These are phyloP conservation scores for Cercospora sp. DNA, from an alignment of 2,329 filamentous ascomycete species.

Conservation along the genomic window DNA sequence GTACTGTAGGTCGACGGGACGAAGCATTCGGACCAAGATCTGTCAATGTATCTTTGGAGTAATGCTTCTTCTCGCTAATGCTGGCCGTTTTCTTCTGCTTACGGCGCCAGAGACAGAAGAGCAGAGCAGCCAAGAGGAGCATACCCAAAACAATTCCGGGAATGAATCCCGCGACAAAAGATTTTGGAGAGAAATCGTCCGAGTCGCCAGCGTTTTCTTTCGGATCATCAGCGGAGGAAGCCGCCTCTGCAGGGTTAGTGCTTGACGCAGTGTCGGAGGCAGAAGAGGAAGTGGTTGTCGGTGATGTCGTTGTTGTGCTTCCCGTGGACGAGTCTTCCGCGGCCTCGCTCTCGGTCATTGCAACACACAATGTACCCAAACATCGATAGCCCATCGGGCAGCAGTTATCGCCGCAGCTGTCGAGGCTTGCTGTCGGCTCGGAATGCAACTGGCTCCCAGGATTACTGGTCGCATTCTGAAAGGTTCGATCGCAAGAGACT, in stretches of 20 bases:
- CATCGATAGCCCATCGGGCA: conserved; percentile 75
- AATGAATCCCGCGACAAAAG: conserved; percentile 41
- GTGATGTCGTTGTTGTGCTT: conserved; percentile 14
- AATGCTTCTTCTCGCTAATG: conserved; percentile 31
- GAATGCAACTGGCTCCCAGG: conserved; percentile 67
- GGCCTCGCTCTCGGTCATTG: conserved; percentile 28
- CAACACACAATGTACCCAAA: conserved; percentile 59
- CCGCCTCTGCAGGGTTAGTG: conserved; percentile 42
- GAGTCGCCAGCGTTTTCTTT: conserved; percentile 14
- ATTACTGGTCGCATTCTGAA: conserved; percentile 60
- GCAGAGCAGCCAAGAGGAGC: conserved; percentile 29
- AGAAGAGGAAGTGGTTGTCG: background rate
- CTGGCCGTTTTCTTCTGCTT: conserved; percentile 19
- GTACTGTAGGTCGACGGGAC: conserved; percentile 30
- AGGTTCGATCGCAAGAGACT: conserved; percentile 63
- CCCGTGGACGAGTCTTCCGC: conserved; percentile 12
- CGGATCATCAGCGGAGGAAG: conserved; percentile 13
- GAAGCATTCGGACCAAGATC: conserved; percentile 31
- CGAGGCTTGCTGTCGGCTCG: conserved; percentile 58
- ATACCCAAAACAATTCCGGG: conserved; percentile 39
- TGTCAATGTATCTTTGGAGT: conserved; percentile 33
- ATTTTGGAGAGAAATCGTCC: conserved; percentile 34
- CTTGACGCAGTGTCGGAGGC: conserved; percentile 38
- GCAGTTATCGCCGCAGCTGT: conserved; percentile 61
- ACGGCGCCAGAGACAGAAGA: conserved; percentile 32